Base-by-base conservation (phyloP, 2,329 filamentous ascomycete species). In the Penicillium griseofulvum region DNA sequence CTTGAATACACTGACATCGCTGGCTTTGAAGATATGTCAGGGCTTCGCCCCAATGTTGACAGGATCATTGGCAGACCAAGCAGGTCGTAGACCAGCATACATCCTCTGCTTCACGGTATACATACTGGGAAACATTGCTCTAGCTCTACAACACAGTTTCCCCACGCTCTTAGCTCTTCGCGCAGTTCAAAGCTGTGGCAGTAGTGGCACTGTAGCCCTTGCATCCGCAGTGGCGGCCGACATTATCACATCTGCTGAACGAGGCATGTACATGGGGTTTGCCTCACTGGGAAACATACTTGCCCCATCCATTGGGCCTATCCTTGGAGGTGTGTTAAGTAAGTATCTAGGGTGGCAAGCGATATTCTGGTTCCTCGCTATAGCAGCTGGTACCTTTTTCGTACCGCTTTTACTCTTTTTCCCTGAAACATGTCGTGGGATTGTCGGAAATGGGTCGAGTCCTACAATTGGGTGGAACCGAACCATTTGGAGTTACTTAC, bases 341-440 rank as follows among this genome's bases (percentile, higher is more conserved):
- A 74, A 79, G 45, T 73, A 74, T 38, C 60, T 82, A 0, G 81
- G 80, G 0, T 83, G 81, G 80, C 68, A 74, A 37, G 72, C 74
- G 1, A 76, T 83, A 7, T 84, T 83, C 58, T 83, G 80, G 79
- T 80, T 82, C 54, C 68, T 83, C 2, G 68, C 76, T 9, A 78
- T 81, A 17, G 65, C 76, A 28, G 68, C 74, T 0, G 70, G 65
- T 0, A 57, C 63, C 1, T 72, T 68, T 22, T 58, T 65, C 22
- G 16, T 67, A 2, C 57, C 57, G 0, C 46, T 70, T 1, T 12
- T 67, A 6, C 16, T 70, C 1, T 63, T 67, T 50, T 67, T 74
- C n/a, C 73, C 71, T 1, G 73, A 75, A 53, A 75, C 73, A 2
- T 64, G 62, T 43, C 70, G 72, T 16, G 64, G 61, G 0, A 62